phyloP scores from a whole-genome alignment of 495 filamentous ascomycete genomes.

The Choiromyces venosus region DNA sequence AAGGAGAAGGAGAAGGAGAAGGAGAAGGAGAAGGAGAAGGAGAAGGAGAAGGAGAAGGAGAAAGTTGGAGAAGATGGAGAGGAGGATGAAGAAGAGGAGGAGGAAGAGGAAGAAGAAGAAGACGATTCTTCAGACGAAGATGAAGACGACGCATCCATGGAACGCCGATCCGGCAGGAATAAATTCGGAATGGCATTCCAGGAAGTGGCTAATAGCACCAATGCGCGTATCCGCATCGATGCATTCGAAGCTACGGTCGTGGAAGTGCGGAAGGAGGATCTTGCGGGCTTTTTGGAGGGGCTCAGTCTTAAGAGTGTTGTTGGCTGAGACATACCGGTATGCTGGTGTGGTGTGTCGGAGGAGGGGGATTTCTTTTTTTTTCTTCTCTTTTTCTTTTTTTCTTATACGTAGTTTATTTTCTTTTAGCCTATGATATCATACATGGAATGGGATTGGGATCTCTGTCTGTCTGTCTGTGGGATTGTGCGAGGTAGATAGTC shows the following conservation, averaged over 20 bases:
- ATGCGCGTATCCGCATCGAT: constrained; percentile 82
- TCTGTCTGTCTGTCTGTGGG: not conserved
- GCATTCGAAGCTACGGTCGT: constrained; percentile 97
- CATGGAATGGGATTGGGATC: not conserved
- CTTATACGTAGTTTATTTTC: not conserved
- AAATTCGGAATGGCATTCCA: constrained; percentile 93
- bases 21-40: constrained; percentile 51
- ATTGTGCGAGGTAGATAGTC: too few species aligned
- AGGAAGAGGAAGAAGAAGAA: constrained; percentile 56
- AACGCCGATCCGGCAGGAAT: constrained; percentile 68
- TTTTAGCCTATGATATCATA: not conserved
- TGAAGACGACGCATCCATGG: constrained; percentile 58
- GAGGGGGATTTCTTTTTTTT: not conserved
- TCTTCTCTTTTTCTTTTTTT: not conserved
- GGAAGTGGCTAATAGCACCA: constrained; percentile 88
- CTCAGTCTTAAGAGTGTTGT: constrained; percentile 88
- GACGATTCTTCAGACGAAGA: constrained; percentile 55
- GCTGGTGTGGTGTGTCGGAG: not conserved
- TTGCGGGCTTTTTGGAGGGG: constrained; percentile 83
- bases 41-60: constrained; percentile 58
- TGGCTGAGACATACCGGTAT: constrained; percentile 50
- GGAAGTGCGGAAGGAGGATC: constrained; percentile 91
- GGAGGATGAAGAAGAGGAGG: constrained; percentile 53
- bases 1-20: constrained; percentile 56
- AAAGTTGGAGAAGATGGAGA: constrained; percentile 52